Evolutionary conservation across 1,284 basidiomycete species (phyloP).

Genomic region (Leccinum brunneo-olivaceum): DNA sequence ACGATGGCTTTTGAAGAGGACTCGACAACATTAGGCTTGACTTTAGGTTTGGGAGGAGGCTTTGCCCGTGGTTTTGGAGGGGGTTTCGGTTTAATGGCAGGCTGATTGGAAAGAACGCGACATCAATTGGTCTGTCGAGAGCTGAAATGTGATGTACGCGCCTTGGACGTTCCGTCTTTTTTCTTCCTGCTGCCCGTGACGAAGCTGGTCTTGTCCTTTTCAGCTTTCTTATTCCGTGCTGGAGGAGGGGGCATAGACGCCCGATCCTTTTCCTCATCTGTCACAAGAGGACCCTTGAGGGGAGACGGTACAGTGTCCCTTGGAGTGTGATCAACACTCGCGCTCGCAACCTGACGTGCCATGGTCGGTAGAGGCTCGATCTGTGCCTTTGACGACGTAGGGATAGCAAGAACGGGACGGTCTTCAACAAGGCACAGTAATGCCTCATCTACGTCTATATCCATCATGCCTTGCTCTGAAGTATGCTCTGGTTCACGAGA

Average conservation of each 20-base stretch:
- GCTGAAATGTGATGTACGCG: slow-evolving; percentile 4
- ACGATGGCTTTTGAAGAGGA: slow-evolving; percentile 20
- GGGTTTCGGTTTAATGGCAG: slow-evolving; percentile 24
- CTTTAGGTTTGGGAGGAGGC: slow-evolving; percentile 24
- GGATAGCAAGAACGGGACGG: slow-evolving; percentile 10
- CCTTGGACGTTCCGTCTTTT: slow-evolving; percentile 23
- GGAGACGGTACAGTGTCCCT: slow-evolving; percentile 1
- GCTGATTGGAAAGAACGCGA: slow-evolving; percentile 7
- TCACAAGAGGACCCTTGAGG: slow-evolving; percentile 3
- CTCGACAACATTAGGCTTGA: slow-evolving; percentile 16
- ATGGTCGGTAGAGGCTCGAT: neutral
- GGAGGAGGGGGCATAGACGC: slow-evolving; percentile 56
- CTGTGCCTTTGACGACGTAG: slow-evolving; percentile 1
- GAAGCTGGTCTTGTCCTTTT: slow-evolving; percentile 18
- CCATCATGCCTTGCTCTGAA: slow-evolving; percentile 37
- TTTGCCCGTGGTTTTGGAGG: slow-evolving; percentile 30
- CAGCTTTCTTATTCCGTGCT: slow-evolving; percentile 27
- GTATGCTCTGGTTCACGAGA: slow-evolving; percentile 1
- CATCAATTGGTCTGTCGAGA: neutral
- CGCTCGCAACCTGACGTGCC: neutral
- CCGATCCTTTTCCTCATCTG: slow-evolving; percentile 34
- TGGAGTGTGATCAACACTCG: neutral
- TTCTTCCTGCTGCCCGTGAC: slow-evolving; percentile 21
- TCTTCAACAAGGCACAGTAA: slow-evolving; percentile 61
- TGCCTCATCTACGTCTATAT: slow-evolving; percentile 71